Conservation (phyloP, 2,329 filamentous ascomycete species). For the Aspergillus sojae region DNA sequence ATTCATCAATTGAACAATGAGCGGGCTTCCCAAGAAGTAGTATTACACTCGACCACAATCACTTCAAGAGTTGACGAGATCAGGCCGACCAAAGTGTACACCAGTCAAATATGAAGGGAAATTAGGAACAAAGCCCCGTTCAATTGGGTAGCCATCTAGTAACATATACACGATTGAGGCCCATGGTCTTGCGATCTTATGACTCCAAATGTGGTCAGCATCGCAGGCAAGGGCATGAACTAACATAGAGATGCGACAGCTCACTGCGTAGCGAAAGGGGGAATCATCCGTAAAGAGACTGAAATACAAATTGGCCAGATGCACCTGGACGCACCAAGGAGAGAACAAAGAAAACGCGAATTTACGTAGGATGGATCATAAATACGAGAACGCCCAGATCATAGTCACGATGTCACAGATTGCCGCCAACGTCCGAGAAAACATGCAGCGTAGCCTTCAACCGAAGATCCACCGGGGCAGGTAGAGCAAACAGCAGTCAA, state of each 20-base stretch:
- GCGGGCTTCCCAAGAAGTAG: not conserved
- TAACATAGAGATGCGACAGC: conserved; percentile 13
- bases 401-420: conserved; percentile 10
- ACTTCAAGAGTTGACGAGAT: not conserved
- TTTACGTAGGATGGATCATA: conserved; percentile 14
- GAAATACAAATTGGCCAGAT: conserved; percentile 16
- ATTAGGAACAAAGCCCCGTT: conserved; percentile 6
- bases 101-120: not conserved
- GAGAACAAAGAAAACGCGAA: conserved; percentile 8
- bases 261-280: conserved; percentile 27
- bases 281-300: conserved; percentile 32
- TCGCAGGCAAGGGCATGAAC: conserved; percentile 18
- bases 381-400: conserved; percentile 17
- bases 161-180: conserved; percentile 6
- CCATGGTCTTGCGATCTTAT: not conserved
- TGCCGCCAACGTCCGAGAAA: conserved; percentile 10
- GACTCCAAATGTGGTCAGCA: not conserved
- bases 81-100: not conserved
- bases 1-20: not conserved
- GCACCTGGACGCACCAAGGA: conserved; percentile 8
- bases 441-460: conserved; percentile 18
- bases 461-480: not conserved
- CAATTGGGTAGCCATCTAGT: conserved; percentile 4
- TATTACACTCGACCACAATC: not conserved
- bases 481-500: conserved; percentile 14